Base-by-base conservation (phyloP, 2,329 filamentous ascomycete genomes). In the Macrophomina pseudophaseolina region DNA sequence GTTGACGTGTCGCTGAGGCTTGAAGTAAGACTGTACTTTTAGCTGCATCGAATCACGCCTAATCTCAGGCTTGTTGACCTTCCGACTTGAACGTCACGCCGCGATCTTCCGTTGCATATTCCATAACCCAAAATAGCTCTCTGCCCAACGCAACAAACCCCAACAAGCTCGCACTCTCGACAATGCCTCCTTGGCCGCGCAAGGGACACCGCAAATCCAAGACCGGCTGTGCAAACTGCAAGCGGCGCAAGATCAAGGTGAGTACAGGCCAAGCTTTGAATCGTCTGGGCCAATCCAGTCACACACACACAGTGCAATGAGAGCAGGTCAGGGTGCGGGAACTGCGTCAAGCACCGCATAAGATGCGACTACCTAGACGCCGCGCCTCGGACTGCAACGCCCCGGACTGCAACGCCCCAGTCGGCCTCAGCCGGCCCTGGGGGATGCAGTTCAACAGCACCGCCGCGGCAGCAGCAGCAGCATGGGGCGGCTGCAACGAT, bases 311-410 rank as follows among this genome's bases (percentile, higher is more conserved):
- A 76, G 73, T 76, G 74, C 64, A 73, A 76, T 66, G 74, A 76
- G 64, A 69, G 70, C 33, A 72, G 69, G 46, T 74, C 74, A 3
- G 70, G 67, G 30, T 76, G 74, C 64, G 70, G 70, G 9, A 74
- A 74, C 46, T 76, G 74, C 46, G 72, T 74, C 18, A 76, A 75
- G 64, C 74, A 76, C 65, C 70, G 69, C 30, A 70, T 71, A 3
- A 35, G 53, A 16, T 76, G 74, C 69, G 73, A 75, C 62, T 76
- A 64, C 30, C 46, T 46, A 35, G 49, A 52, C 23, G 28, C 49
- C 18, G 49, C 59, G 33, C 59, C 32, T 11, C 23, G 23, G 23
- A 3, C 32, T 12, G 48, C n/a, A 23, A 52, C 44, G 1, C 59
- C 32, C 18, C 23, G 23, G 23, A 3, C 32, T 12, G 48, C n/a